These are phyloP conservation scores for Phytophthora hibernalis DNA, from an alignment of 352 stramenopile species.

Conservation along the genomic window DNA sequence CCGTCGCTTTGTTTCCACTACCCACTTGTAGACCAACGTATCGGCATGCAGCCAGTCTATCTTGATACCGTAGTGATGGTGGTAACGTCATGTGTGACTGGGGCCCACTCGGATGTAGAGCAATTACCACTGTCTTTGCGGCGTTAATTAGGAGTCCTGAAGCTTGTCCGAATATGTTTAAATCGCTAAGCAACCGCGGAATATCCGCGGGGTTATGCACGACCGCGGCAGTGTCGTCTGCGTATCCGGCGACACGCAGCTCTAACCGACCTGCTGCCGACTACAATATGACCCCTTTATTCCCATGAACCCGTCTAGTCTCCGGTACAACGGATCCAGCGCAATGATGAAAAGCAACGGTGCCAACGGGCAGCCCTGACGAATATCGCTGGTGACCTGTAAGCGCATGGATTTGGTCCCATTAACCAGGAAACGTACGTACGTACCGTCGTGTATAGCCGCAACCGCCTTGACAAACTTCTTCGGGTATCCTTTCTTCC, in stretches of 20 bases:
- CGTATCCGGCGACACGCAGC: not conserved
- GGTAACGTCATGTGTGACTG: not conserved
- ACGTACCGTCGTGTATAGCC: not conserved
- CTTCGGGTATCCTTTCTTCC: not conserved
- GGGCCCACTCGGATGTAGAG: not conserved
- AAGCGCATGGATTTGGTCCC: not conserved
- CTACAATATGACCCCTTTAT: not conserved
- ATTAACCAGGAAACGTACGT: not conserved
- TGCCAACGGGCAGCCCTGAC: slow-evolving; percentile 3
- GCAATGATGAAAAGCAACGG: slow-evolving; percentile 3
- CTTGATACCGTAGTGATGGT: not conserved
- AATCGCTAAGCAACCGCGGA: not conserved
- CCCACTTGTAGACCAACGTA: not conserved
- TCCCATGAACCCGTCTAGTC: not conserved
- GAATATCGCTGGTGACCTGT: not conserved
- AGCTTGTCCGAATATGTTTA: not conserved
- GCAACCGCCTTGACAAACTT: not conserved
- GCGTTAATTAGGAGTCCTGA: not conserved
- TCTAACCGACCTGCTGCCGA: not conserved
- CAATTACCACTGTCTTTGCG: not conserved
- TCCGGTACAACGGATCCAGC: not conserved
- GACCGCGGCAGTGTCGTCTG: not conserved
- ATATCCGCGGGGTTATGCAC: not conserved
- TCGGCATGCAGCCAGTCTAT: not conserved
- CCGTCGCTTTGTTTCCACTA: not conserved